These are phyloP conservation scores for Cladophialophora bantiana DNA, from an alignment of 2,329 filamentous ascomycete genomes.

Conservation along the genomic window DNA sequence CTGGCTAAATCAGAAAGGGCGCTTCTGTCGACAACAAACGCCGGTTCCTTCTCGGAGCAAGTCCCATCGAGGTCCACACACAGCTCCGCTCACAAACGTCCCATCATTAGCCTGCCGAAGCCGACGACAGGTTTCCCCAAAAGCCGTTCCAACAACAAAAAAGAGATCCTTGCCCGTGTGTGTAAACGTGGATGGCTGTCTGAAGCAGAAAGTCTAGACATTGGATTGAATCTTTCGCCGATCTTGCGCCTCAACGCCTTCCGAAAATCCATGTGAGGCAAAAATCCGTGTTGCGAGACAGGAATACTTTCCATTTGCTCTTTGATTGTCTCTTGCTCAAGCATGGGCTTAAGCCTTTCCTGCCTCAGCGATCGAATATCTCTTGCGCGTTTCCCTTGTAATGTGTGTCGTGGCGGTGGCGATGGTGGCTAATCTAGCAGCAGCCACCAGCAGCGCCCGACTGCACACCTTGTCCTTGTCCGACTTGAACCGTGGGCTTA, in stretches of 20 bases:
- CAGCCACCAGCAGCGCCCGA: constrained; percentile 84
- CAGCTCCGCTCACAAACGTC: constrained; percentile 25
- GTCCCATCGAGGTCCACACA: constrained; percentile 17
- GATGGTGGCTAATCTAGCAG: constrained; percentile 70
- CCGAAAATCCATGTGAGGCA: constrained; percentile 22
- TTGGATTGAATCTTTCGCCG: constrained; percentile 29
- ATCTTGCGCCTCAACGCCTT: constrained; percentile 35
- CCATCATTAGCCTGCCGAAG: constrained; percentile 36
- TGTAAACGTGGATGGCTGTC: constrained; percentile 31
- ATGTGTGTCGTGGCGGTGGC: constrained; percentile 7
- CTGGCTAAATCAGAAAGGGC: constrained; percentile 6
- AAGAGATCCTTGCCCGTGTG: constrained; percentile 18
- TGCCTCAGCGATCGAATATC: constrained; percentile 20
- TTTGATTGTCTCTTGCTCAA: constrained; percentile 18
- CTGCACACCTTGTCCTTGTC: constrained; percentile 91
- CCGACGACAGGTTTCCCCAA: constrained; percentile 20
- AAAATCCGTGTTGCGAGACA: constrained; percentile 10
- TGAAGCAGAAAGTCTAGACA: constrained; percentile 38
- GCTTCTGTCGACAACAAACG: not conserved
- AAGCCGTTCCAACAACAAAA: constrained; percentile 28
- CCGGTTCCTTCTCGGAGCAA: constrained; percentile 5
- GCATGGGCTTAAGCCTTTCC: constrained; percentile 12
- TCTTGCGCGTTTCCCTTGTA: constrained; percentile 24
- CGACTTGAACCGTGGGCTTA: constrained; percentile 97
- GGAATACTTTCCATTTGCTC: constrained; percentile 9